These are phyloP conservation scores for Colletotrichum incanum DNA, from an alignment of 2,329 filamentous ascomycete species.

Conservation along the genomic window DNA sequence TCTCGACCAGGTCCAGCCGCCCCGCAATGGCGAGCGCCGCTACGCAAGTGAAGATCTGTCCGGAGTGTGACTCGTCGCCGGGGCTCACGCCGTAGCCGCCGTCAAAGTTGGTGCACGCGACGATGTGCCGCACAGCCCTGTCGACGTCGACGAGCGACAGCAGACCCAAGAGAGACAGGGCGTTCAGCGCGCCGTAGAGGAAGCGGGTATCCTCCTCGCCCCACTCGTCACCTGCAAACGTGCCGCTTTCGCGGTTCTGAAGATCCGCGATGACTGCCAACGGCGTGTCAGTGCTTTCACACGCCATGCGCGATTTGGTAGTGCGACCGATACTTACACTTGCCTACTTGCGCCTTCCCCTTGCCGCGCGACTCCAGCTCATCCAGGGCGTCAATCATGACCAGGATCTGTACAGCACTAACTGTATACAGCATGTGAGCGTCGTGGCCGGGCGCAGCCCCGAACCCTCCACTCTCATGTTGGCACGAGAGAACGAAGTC, in stretches of 20 bases:
- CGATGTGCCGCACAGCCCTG: constrained; percentile 84
- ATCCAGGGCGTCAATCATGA: constrained; percentile 86
- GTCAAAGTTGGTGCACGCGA: constrained; percentile 91
- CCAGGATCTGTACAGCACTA: constrained; percentile 94
- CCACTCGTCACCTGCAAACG: constrained; percentile 96
- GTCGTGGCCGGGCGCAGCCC: constrained; percentile 94
- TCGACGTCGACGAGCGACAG: constrained; percentile 82
- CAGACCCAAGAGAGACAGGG: constrained; percentile 85
- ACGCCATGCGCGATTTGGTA: constrained; percentile 2
- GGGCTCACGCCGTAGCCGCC: constrained; percentile 93
- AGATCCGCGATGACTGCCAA: constrained; percentile 81
- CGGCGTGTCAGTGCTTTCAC: constrained; percentile 34
- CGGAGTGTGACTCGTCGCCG: constrained; percentile 93
- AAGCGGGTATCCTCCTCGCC: constrained; percentile 97
- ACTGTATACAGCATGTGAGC: constrained; percentile 97
- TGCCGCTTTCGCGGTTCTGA: constrained; percentile 86
- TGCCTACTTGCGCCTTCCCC: constrained; percentile 81
- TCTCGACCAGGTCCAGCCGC: constrained; percentile 85
- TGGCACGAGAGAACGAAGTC: constrained; percentile 97
- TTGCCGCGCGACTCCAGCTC: constrained; percentile 82
- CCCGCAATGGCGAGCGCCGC: constrained; percentile 88
- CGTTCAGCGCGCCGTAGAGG: constrained; percentile 90
- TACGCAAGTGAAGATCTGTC: constrained; percentile 96
- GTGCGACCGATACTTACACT: constrained; percentile 73
- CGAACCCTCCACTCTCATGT: constrained; percentile 90